phyloP scores from a whole-genome alignment of 2,329 filamentous ascomycete species.

The Aspergillus latus region DNA sequence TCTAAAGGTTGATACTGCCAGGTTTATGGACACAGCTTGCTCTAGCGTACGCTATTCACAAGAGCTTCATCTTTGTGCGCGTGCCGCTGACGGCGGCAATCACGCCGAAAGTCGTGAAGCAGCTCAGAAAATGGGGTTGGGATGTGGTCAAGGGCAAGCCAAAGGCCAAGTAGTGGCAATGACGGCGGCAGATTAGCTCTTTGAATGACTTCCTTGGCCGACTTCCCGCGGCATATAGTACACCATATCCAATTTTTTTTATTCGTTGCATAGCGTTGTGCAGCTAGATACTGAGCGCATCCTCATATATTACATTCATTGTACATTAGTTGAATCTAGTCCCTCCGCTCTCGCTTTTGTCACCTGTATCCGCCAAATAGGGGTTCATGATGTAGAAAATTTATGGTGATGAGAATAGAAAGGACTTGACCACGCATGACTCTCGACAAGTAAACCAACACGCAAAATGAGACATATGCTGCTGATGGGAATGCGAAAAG shows the following conservation, averaged over 20 bases:
- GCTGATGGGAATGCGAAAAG: conserved; percentile 3
- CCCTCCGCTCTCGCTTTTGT: conserved; percentile 23
- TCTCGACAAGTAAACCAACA: not conserved
- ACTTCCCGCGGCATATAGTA: not conserved
- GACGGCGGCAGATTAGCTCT: not conserved
- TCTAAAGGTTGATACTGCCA: conserved; percentile 29
- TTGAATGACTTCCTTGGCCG: not conserved
- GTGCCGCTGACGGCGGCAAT: conserved; percentile 88
- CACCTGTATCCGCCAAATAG: conserved; percentile 13
- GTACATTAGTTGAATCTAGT: conserved; percentile 38
- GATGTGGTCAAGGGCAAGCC: conserved; percentile 78
- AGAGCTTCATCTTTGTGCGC: conserved; percentile 95
- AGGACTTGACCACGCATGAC: not conserved
- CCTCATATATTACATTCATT: conserved; percentile 21
- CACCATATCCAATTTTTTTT: conserved; percentile 5
- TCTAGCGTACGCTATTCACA: conserved; percentile 94
- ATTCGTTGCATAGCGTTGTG: conserved; percentile 25
- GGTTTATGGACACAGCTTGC: conserved; percentile 81
- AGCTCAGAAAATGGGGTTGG: conserved; percentile 85
- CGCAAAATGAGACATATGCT: not conserved
- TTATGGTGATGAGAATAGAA: conserved; percentile 2
- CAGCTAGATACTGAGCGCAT: conserved; percentile 17
- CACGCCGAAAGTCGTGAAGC: conserved; percentile 91
- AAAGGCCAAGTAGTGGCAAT: conserved; percentile 29
- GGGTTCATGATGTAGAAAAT: conserved; percentile 5